Conservation (phyloP, 768 basidiomycete genomes). For the Lactarius psammicola region DNA sequence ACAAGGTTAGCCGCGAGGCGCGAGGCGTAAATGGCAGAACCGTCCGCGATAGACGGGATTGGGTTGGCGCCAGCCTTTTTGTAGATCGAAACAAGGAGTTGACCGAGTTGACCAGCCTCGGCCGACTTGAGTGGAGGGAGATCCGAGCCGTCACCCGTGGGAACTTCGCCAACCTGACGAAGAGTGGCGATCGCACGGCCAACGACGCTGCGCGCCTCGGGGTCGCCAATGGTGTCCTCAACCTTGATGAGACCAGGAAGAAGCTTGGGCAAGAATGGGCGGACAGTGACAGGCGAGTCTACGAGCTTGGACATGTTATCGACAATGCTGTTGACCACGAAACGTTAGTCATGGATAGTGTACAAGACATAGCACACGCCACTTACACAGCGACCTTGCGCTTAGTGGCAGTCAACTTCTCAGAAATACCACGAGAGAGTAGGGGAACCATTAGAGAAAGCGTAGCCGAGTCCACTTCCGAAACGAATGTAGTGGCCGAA, state of each 20-base stretch:
- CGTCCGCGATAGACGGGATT: constrained; percentile 56
- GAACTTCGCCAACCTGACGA: constrained; percentile 91
- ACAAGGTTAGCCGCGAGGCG: constrained; percentile 82
- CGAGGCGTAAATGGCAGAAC: constrained; percentile 66
- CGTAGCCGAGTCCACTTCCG: constrained; percentile 96
- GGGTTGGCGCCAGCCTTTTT: constrained; percentile 72
- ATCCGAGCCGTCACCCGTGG: constrained; percentile 85
- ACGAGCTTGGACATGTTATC: constrained; percentile 99
- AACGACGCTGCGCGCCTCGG: constrained; percentile 93
- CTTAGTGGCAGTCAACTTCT: constrained; percentile 95
- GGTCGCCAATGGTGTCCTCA: constrained; percentile 92
- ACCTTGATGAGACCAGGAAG: constrained; percentile 96
- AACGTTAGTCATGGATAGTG: constrained; percentile 24
- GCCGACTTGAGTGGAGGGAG: constrained; percentile 81
- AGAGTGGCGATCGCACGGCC: constrained; percentile 92
- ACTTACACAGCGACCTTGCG: constrained; percentile 95
- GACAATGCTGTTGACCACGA: constrained; percentile 63
- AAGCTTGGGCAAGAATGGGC: constrained; percentile 94
- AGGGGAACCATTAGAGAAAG: constrained; percentile 98
- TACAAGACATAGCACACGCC: neutral
- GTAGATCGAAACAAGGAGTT: constrained; percentile 72
- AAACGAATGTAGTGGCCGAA: constrained; percentile 99
- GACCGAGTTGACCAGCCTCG: constrained; percentile 64
- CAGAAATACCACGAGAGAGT: constrained; percentile 86
- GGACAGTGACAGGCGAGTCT: constrained; percentile 90